Evolutionary conservation across 371 early-diverging fungal species (phyloP).

Genomic region (Syncephalastrum racemosum): DNA sequence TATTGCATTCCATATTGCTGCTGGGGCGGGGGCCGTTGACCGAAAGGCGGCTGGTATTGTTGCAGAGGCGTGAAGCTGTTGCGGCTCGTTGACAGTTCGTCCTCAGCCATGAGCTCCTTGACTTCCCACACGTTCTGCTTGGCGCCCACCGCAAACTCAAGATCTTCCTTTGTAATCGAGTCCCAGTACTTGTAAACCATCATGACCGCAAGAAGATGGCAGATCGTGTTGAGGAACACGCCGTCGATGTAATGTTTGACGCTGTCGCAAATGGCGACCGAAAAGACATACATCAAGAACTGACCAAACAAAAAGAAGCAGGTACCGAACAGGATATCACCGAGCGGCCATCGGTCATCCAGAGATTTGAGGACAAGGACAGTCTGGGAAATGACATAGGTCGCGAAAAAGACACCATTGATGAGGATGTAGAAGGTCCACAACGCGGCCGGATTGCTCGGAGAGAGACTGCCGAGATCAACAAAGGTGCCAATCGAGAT

Average conservation of each 20-base stretch:
- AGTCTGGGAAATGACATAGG: constrained; percentile 90
- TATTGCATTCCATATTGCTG: constrained; percentile 32
- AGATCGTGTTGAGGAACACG: constrained; percentile 91
- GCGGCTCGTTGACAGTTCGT: constrained; percentile 31
- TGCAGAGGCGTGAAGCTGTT: constrained; percentile 25
- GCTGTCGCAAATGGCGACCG: constrained; percentile 76
- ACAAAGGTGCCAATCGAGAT: constrained; percentile 85
- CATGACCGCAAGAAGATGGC: constrained; percentile 93
- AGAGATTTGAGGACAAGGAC: constrained; percentile 91
- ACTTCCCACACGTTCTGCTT: constrained; percentile 93
- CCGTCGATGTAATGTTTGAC: constrained; percentile 97
- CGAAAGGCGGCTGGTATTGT: constrained; percentile 12
- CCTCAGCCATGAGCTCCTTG: constrained; percentile 74
- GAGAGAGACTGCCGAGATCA: constrained; percentile 61
- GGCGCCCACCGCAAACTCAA: constrained; percentile 93
- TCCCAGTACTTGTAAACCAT: constrained; percentile 99
- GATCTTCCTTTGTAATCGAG: constrained; percentile 96
- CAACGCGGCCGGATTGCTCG: constrained; percentile 70
- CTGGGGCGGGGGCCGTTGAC: constrained; percentile 11
- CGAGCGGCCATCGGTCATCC: constrained; percentile 96
- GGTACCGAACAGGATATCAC: constrained; percentile 88
- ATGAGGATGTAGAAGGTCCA: constrained; percentile 89
- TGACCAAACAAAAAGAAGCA: constrained; percentile 86
- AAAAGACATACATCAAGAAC: constrained; percentile 78
- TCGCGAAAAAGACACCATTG: constrained; percentile 75